A percentile compares a stretch with the other conserved stretches of the same genome.
Evolutionary conservation across 306 rosid genomes (phyloP).

Genomic region (Castanea mollissima): DNA sequence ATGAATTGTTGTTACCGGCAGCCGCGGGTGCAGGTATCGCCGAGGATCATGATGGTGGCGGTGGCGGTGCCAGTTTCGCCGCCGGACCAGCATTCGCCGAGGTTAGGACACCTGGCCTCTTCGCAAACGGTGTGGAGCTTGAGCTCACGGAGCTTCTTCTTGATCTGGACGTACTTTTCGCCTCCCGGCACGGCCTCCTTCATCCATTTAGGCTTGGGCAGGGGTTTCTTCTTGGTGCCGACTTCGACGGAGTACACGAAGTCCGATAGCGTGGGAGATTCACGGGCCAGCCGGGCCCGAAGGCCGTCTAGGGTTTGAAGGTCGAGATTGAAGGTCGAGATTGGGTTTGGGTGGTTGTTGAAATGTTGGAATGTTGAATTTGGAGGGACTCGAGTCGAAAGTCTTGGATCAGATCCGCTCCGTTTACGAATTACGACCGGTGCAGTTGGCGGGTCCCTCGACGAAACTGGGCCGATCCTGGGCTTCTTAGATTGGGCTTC

Average conservation of each 20-base stretch:
- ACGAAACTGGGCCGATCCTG: too few relatives aligned
- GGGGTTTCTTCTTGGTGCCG: slow-evolving; percentile 97
- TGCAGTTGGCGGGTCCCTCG: too few relatives aligned
- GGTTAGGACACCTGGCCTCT: slow-evolving; percentile 90
- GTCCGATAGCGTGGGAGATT: slow-evolving; percentile 56
- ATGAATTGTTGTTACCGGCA: slow-evolving; percentile 57
- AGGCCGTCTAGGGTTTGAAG: slow-evolving; percentile 64
- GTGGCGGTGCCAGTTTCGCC: slow-evolving; percentile 99
- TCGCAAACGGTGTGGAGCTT: slow-evolving; percentile 97
- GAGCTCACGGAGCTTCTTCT: slow-evolving; percentile 90
- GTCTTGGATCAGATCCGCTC: too few relatives aligned
- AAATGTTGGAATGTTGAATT: too few relatives aligned
- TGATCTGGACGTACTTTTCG: slow-evolving; percentile 89
- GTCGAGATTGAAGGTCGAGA: slow-evolving; percentile 46
- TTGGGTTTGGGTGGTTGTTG: background rate
- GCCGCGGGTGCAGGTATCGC: slow-evolving; percentile 97
- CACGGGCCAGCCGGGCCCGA: slow-evolving; percentile 74
- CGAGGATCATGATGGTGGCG: slow-evolving; percentile 95
- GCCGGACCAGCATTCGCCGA: slow-evolving; percentile 99
- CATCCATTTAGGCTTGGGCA: slow-evolving; percentile 99
- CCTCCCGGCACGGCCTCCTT: slow-evolving; percentile 96
- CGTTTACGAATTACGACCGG: too few relatives aligned
- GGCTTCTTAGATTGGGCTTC: too few relatives aligned
- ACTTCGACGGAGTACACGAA: slow-evolving; percentile 85
- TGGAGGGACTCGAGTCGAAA: too few relatives aligned